Conservation (phyloP, 202 grass and related monocot species). For the Brachypodium distachyon region DNA sequence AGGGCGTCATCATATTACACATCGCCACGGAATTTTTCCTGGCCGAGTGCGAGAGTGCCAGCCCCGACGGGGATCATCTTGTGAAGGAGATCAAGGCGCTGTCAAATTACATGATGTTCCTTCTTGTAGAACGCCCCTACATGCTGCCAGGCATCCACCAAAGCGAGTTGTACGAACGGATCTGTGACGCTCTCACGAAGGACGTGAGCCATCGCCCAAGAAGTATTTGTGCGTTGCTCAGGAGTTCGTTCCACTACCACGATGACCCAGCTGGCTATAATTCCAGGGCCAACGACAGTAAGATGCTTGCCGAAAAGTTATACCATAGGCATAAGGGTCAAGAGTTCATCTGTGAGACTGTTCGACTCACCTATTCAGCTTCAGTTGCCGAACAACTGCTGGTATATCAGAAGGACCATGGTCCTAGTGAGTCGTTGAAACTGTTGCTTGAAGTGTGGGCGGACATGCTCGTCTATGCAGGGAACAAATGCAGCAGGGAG, state of each 20-base stretch:
- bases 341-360: no score
- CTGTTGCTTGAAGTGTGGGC: neutral
- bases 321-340: neutral
- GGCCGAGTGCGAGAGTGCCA: no score
- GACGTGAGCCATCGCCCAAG: no score
- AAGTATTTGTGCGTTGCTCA: no score
- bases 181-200: neutral
- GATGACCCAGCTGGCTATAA: no score
- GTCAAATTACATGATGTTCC: slow-evolving; percentile 23
- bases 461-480: neutral
- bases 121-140: neutral
- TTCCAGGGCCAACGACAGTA: neutral
- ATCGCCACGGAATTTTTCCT: neutral
- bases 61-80: neutral
- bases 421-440: neutral
- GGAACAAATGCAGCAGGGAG: neutral
- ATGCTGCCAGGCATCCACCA: slow-evolving; percentile 4
- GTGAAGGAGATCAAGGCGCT: neutral
- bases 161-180: neutral
- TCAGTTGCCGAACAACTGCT: neutral
- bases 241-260: no score
- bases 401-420: neutral
- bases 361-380: no score
- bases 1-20: neutral
- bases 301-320: neutral